Base-by-base conservation (phyloP, 2,329 filamentous ascomycete species). In the Trichoderma semiorbis region DNA sequence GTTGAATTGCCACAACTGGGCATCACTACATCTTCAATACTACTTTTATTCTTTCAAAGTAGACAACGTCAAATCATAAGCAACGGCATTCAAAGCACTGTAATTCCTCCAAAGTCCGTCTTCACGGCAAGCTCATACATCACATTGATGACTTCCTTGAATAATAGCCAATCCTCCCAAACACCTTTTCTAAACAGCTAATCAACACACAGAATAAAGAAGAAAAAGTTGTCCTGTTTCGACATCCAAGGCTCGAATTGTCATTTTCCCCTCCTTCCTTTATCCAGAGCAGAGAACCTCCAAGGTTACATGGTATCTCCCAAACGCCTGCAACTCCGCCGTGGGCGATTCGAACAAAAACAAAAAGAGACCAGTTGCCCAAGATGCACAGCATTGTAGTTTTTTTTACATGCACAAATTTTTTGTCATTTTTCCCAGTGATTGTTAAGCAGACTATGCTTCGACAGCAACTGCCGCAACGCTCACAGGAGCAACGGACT, bases 221-320 rank as follows among this genome's bases (percentile, higher is more conserved):
- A 30, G 50, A 39, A 58, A 58, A 34, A 30, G 18, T 70, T 68
- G 28, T 34, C 60, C 60, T 64, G 57, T 36, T 28, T 73, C 74
- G 64, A 69, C 67, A 65, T 70, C 71, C 71, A 72, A 65, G 66
- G 32, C 71, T 65, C 60, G 55, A 60, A 61, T 70, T 64, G 58
- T 72, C 67, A 61, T 71, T 77, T 78, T 75, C 21, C 57, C 67
- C 28, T 58, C 66, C 55, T 26, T 69, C 76, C 74, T 75, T 73
- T 73, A 74, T 75, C 71, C 76, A 66, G 68, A 72, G 69, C 67
- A 72, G 74, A 73, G 72, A 73, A 61, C 67, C 70, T 73, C 74
- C 74, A 77, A 75, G 76, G 76, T 75, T 77, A 78, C 67, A 76
- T 82, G 80, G 80, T 82, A 82, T 82, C 79, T 81, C 80, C 76